A percentile compares a stretch with the other conserved stretches of the same genome.
Conservation (phyloP, 2,329 filamentous ascomycete genomes). For the Rasamsonia emersonii region DNA sequence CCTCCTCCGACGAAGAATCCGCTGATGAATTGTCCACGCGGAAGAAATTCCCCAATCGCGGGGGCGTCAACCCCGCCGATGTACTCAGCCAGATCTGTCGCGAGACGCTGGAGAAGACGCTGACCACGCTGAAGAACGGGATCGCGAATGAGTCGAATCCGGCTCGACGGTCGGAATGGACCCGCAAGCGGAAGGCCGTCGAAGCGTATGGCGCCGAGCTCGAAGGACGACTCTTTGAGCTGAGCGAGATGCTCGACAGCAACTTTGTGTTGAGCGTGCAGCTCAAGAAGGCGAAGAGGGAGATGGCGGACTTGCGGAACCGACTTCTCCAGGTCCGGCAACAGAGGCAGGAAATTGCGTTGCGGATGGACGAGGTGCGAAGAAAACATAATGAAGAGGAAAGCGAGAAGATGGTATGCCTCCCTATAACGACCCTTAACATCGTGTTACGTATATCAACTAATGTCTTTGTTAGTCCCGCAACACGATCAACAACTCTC, state of each 20-base stretch:
- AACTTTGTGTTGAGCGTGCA: constrained; percentile 39
- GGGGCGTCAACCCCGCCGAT: constrained; percentile 44
- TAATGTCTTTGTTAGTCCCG: constrained; percentile 20
- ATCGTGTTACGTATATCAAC: neutral
- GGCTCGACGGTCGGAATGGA: constrained; percentile 31
- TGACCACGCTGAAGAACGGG: constrained; percentile 33
- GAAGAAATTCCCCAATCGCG: constrained; percentile 32
- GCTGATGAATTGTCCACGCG: constrained; percentile 23
- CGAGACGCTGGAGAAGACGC: constrained; percentile 40
- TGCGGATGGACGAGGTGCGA: constrained; percentile 43
- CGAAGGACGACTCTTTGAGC: constrained; percentile 40
- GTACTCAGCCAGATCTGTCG: constrained; percentile 43
- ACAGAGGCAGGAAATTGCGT: constrained; percentile 40
- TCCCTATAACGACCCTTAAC: constrained; percentile 1
- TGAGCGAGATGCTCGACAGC: constrained; percentile 45
- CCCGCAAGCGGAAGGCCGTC: constrained; percentile 39
- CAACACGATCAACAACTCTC: constrained; percentile 33
- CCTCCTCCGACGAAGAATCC: constrained; percentile 19
- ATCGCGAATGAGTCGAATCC: constrained; percentile 32
- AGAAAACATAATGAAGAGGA: constrained; percentile 33
- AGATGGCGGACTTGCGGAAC: constrained; percentile 37
- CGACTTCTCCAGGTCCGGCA: constrained; percentile 41
- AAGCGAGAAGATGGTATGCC: constrained; percentile 24
- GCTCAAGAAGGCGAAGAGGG: constrained; percentile 36
- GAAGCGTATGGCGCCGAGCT: constrained; percentile 41